These are phyloP conservation scores for Mycotypha africana DNA, from an alignment of 371 early-diverging fungal genomes.

Conservation along the genomic window DNA sequence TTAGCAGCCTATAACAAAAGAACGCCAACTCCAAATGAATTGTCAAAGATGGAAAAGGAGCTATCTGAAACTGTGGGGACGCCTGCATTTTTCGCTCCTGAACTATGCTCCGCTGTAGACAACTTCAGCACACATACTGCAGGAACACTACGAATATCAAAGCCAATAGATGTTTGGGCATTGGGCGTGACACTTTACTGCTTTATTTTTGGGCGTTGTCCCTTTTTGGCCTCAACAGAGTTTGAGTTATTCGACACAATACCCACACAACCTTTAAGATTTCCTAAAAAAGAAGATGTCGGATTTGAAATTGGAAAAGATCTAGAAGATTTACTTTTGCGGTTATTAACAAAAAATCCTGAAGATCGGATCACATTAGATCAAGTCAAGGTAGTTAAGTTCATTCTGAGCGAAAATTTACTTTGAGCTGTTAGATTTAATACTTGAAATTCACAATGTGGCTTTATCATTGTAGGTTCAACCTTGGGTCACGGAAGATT, in stretches of 20 bases:
- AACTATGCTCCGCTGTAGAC: constrained; percentile 78
- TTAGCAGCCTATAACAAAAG: constrained; percentile 23
- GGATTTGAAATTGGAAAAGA: constrained; percentile 21
- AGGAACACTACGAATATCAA: constrained; percentile 68
- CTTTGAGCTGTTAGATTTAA: not conserved
- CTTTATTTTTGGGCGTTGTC: constrained; percentile 92
- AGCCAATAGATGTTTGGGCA: constrained; percentile 98
- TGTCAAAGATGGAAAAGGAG: constrained; percentile 59
- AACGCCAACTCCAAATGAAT: constrained; percentile 8
- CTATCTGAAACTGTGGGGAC: constrained; percentile 94
- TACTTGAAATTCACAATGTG: not conserved
- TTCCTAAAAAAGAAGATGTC: constrained; percentile 22
- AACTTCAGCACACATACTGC: not conserved
- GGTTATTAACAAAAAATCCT: constrained; percentile 85
- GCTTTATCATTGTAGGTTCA: constrained; percentile 64
- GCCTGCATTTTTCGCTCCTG: constrained; percentile 98
- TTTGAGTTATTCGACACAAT: constrained; percentile 92
- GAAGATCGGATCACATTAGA: constrained; percentile 75
- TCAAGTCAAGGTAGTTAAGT: constrained; percentile 73
- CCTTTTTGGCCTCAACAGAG: constrained; percentile 97
- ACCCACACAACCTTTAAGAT: constrained; percentile 54
- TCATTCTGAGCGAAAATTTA: too few relatives aligned
- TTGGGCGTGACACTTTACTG: constrained; percentile 99
- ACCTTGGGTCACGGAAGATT: constrained; percentile 81
- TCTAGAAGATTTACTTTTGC: constrained; percentile 62